A percentile compares a stretch with the other conserved stretches of the same genome.
Conservation (phyloP, 257 asterid genomes). For the Fraxinus excelsior region DNA sequence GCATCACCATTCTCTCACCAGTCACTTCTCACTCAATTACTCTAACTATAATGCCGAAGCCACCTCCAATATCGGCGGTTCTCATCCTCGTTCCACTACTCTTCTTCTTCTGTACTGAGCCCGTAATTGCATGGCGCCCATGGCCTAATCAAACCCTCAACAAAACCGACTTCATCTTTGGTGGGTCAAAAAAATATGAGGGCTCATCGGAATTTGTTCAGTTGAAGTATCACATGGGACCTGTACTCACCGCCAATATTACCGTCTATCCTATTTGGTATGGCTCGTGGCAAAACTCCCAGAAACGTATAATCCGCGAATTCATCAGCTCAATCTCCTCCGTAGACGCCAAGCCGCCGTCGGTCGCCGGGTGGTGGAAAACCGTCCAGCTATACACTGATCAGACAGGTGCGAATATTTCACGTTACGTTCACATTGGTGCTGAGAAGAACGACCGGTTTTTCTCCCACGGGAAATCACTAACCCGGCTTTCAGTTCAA, state of each 20-base stretch:
- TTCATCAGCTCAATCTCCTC: conserved; percentile 77
- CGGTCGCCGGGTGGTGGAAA: conserved; percentile 85
- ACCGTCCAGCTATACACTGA: conserved; percentile 78
- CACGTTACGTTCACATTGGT: conserved; percentile 56
- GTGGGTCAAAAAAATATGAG: conserved; percentile 76
- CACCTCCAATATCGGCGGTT: conserved; percentile 7
- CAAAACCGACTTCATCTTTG: conserved; percentile 53
- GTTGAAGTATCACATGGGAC: conserved; percentile 89
- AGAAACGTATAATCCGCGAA: conserved; percentile 85
- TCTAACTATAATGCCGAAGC: conserved; percentile 27
- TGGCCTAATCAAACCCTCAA: conserved; percentile 58
- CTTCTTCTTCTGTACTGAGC: conserved; percentile 27
- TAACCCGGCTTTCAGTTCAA: conserved; percentile 72
- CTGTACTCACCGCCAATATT: conserved; percentile 73
- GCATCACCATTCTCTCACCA: conserved; percentile 9
- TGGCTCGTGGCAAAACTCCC: conserved; percentile 67
- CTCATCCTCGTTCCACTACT: conserved; percentile 6
- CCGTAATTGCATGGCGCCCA: conserved; percentile 66
- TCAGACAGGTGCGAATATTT: conserved; percentile 68
- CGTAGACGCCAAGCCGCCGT: conserved; percentile 46
- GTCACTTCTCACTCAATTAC: not conserved
- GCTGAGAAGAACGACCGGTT: conserved; percentile 66
- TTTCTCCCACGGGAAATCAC: conserved; percentile 62
- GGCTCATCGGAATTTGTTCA: conserved; percentile 85
- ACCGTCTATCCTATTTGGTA: conserved; percentile 91